Conservation (phyloP, 805 yeast genomes). For the Yarrowia sp. region DNA sequence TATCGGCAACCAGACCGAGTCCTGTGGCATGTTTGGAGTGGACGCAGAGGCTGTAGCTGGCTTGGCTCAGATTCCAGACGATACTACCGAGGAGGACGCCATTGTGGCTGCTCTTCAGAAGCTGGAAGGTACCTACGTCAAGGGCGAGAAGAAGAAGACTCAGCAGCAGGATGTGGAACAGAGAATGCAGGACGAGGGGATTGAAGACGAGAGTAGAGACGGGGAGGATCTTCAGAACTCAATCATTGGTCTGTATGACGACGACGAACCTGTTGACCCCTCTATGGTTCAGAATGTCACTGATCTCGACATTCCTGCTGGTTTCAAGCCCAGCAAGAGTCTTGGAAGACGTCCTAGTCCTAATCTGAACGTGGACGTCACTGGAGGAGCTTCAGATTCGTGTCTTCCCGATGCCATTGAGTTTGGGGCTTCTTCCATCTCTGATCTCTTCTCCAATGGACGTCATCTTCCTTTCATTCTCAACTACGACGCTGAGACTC, state of each 20-base stretch:
- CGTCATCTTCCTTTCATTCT: conserved; percentile 84
- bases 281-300: conserved; percentile 17
- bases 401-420: conserved; percentile 27
- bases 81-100: conserved; percentile 71
- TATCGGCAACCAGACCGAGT: neutral
- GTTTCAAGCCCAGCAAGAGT: conserved; percentile 29
- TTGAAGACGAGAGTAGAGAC: conserved; percentile 3
- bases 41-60: conserved; percentile 70
- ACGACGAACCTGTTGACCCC: neutral
- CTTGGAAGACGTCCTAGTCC: conserved; percentile 17
- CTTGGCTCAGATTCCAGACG: conserved; percentile 86
- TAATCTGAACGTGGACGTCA: conserved; percentile 2
- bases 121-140: conserved; percentile 67
- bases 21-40: conserved; percentile 37
- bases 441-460: conserved; percentile 48
- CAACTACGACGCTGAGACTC: conserved; percentile 66
- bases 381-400: neutral
- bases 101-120: conserved; percentile 74
- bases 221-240: conserved; percentile 14
- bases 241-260: conserved; percentile 22
- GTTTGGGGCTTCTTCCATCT: conserved; percentile 13
- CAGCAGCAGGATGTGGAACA: neutral
- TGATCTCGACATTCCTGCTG: conserved; percentile 32
- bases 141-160: neutral
- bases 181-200: neutral